Evolutionary conservation across 352 stramenopile genomes (phyloP).

Genomic region (Thalassiosira sp.): DNA sequence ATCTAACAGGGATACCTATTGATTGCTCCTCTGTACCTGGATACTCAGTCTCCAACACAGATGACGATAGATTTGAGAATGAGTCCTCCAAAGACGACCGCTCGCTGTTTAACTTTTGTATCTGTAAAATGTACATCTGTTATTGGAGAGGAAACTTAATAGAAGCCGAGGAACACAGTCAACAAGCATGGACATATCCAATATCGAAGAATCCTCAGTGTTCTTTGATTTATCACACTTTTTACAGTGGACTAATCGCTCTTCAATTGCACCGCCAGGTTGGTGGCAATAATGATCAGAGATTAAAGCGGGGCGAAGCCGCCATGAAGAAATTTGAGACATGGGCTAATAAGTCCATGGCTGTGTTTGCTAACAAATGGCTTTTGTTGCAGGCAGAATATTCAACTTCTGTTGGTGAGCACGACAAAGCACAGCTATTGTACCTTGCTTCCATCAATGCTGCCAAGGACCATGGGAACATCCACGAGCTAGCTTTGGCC

Average conservation of each 20-base stretch:
- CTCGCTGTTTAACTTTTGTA: background rate
- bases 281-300: background rate
- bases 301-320: constrained; percentile 6
- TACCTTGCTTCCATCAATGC: constrained; percentile 25
- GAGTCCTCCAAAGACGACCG: background rate
- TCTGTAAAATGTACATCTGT: constrained; percentile 1
- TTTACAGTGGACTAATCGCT: constrained; percentile 17
- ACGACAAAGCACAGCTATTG: background rate
- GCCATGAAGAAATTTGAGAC: constrained; percentile 10
- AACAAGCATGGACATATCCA: background rate
- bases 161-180: background rate
- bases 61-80: background rate
- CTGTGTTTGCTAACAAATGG: constrained; percentile 25
- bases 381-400: constrained; percentile 27
- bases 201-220: constrained; percentile 2
- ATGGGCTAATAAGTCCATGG: constrained; percentile 2
- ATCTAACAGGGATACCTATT: background rate
- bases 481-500: no score
- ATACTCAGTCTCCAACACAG: background rate
- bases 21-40: background rate
- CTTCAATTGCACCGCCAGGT: constrained; percentile 13
- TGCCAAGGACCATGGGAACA: constrained; percentile 15
- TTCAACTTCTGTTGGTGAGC: constrained; percentile 6
- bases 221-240: constrained; percentile 13
- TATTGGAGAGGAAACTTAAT: constrained; percentile 10